Conservation (phyloP, 306 rosid species). For the Fragaria iinumae region DNA sequence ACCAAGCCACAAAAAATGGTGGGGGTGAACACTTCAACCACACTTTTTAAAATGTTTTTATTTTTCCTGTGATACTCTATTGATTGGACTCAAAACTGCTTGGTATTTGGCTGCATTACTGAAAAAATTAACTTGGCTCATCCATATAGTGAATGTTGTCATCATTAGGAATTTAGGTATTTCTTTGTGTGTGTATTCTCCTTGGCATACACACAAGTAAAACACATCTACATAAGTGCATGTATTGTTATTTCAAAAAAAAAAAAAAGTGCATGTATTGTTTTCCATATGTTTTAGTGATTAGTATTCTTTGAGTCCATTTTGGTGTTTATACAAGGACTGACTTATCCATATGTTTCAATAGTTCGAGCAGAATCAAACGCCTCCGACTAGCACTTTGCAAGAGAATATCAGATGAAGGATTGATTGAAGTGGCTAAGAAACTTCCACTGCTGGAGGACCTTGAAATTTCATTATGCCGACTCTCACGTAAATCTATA, state of each 20-base stretch:
- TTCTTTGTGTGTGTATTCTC: not conserved
- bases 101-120: no score
- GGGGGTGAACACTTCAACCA: no score
- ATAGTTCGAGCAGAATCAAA: slow-evolving; percentile 44
- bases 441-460: slow-evolving; percentile 60
- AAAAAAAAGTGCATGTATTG: no score
- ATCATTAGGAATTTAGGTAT: not conserved
- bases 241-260: no score
- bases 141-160: not conserved
- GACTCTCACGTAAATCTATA: slow-evolving; percentile 25
- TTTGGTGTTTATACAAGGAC: not conserved
- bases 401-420: slow-evolving; percentile 36
- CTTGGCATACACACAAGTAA: not conserved
- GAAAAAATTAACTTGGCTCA: not conserved
- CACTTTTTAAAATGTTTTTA: no score
- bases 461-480: slow-evolving; percentile 45
- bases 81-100: no score
- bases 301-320: not conserved
- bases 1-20: not conserved
- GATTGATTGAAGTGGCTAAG: slow-evolving; percentile 37
- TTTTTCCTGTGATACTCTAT: no score
- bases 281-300: not conserved
- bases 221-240: not conserved
- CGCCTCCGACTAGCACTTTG: slow-evolving; percentile 47
- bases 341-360: not conserved